Evolutionary conservation across 192 early-diverging fungal genomes (phyloP).

Genomic region (Mortierella antarctica): DNA sequence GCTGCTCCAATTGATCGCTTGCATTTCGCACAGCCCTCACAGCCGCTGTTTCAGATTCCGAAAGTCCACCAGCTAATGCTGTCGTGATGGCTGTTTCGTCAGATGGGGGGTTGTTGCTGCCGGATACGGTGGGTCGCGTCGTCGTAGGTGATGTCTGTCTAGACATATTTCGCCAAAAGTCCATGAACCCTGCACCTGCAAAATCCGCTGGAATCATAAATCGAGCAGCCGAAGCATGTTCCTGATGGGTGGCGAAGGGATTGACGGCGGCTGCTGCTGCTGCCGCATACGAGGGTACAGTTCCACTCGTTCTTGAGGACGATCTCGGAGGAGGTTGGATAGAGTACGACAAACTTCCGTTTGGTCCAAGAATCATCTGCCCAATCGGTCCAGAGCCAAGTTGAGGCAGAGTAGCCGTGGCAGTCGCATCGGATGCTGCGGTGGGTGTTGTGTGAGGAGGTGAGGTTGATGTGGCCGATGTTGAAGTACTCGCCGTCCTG

Average conservation of each 20-base stretch:
- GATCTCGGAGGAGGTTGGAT: background rate
- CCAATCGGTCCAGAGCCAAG: slow-evolving; percentile 4
- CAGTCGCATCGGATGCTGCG: background rate
- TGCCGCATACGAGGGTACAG: slow-evolving; percentile 4
- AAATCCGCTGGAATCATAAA: slow-evolving; percentile 26
- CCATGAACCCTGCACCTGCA: slow-evolving; percentile 16
- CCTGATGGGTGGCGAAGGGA: slow-evolving; percentile 6
- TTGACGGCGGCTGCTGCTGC: slow-evolving; percentile 10
- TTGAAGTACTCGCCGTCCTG: background rate
- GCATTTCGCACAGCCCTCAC: background rate
- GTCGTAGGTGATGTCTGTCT: slow-evolving; percentile 7
- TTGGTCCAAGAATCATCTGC: slow-evolving; percentile 18
- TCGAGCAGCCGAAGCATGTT: background rate
- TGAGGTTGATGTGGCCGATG: background rate
- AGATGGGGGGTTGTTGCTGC: background rate
- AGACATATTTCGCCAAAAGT: slow-evolving; percentile 27
- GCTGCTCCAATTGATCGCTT: background rate
- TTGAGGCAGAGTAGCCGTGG: background rate
- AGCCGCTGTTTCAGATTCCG: slow-evolving; percentile 1
- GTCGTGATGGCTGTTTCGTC: background rate
- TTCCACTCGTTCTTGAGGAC: background rate
- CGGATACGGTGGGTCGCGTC: background rate
- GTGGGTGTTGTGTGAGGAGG: slow-evolving; percentile 1
- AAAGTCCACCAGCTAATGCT: background rate
- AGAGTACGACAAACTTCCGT: slow-evolving; percentile 16